Percentiles rank a stretch among this genome's conserved stretches.
Evolutionary conservation across 2,329 filamentous ascomycete genomes (phyloP).

Genomic region (Microascus cirrosus): DNA sequence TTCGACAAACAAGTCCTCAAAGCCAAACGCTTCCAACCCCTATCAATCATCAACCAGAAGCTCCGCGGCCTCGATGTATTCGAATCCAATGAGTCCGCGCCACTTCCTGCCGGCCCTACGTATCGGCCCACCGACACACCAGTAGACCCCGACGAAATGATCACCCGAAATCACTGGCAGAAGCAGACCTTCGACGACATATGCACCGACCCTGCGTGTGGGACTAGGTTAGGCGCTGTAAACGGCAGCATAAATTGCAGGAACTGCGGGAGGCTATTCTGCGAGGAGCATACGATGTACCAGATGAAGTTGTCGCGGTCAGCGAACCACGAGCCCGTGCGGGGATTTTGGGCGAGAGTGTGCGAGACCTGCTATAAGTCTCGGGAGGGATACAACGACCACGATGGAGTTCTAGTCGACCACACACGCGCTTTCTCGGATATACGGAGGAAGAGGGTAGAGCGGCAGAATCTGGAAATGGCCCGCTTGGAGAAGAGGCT

Average conservation of each 20-base stretch:
- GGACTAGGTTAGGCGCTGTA: slow-evolving; percentile 63
- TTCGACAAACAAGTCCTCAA: slow-evolving; percentile 91
- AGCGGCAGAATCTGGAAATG: slow-evolving; percentile 77
- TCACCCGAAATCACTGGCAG: slow-evolving; percentile 87
- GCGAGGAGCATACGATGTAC: slow-evolving; percentile 98
- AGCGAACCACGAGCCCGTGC: slow-evolving; percentile 77
- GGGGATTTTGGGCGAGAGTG: slow-evolving; percentile 87
- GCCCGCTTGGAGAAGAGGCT: slow-evolving; percentile 84
- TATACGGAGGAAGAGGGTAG: slow-evolving; percentile 65
- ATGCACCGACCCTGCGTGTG: slow-evolving; percentile 83
- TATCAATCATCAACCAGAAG: slow-evolving; percentile 87
- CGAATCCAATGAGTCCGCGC: slow-evolving; percentile 69
- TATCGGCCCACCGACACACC: slow-evolving; percentile 21
- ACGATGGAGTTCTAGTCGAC: slow-evolving; percentile 59
- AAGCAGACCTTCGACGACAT: slow-evolving; percentile 58
- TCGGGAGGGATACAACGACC: slow-evolving; percentile 88
- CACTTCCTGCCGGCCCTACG: slow-evolving; percentile 19
- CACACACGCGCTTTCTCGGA: slow-evolving; percentile 61
- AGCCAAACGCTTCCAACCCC: slow-evolving; percentile 83
- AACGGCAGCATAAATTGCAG: slow-evolving; percentile 87
- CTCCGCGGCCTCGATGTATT: slow-evolving; percentile 87
- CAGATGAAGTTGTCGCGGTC: slow-evolving; percentile 94
- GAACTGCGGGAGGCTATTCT: slow-evolving; percentile 87
- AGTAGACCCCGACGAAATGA: slow-evolving; percentile 77
- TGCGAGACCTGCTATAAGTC: slow-evolving; percentile 99